These are phyloP conservation scores for Microascus cirrosus DNA, from an alignment of 2,329 filamentous ascomycete genomes.

Conservation along the genomic window DNA sequence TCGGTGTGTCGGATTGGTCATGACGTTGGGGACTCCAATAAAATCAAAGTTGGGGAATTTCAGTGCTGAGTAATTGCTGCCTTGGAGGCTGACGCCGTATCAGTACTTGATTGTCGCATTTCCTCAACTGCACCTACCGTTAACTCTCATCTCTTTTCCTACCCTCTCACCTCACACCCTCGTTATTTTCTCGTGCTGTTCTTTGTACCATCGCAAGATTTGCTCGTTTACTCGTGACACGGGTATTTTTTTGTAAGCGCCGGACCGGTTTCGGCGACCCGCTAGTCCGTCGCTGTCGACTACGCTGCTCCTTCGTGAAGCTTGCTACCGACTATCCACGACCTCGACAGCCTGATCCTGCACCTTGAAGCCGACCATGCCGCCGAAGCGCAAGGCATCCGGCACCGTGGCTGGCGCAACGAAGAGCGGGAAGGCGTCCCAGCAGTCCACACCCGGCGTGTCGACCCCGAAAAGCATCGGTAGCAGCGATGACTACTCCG, in stretches of 20 bases:
- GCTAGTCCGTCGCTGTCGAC: neutral
- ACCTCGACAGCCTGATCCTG: neutral
- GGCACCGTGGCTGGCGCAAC: conserved; percentile 31
- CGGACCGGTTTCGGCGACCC: neutral
- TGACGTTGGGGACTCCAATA: neutral
- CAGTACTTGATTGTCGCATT: neutral
- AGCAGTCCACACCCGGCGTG: conserved; percentile 48
- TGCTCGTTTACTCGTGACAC: no score
- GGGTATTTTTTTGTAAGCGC: neutral
- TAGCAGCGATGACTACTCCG: conserved; percentile 37
- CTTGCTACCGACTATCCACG: neutral
- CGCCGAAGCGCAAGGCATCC: conserved; percentile 59
- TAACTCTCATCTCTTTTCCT: neutral
- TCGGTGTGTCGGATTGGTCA: neutral
- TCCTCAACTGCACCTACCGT: no score
- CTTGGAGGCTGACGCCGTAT: neutral
- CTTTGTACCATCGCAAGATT: no score
- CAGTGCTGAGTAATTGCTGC: neutral
- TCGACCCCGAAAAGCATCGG: conserved; percentile 48
- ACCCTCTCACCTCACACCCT: neutral
- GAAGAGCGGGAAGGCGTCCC: conserved; percentile 46
- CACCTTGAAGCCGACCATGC: conserved; percentile 38
- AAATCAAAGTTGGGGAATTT: neutral
- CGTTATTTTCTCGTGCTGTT: neutral
- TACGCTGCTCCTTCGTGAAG: neutral